Conservation (phyloP, 1,284 basidiomycete species). For the Puccinia triticina region DNA sequence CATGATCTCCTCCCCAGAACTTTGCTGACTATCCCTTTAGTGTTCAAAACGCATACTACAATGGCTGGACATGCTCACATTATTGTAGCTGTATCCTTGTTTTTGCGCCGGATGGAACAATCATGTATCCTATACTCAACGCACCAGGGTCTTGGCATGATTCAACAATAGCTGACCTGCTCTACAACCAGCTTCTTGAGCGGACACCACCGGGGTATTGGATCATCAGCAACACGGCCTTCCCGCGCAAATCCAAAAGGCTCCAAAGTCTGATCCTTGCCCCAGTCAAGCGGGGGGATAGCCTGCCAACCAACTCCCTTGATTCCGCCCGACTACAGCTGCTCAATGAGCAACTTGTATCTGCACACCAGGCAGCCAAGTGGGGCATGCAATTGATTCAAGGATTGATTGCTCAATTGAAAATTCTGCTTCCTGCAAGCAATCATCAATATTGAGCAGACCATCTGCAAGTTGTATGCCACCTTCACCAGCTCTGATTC, state of each 20-base stretch:
- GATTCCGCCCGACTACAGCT: constrained; percentile 55
- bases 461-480: background rate
- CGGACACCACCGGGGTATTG: constrained; percentile 62
- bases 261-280: constrained; percentile 58
- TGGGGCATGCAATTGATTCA: background rate
- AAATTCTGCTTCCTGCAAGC: background rate
- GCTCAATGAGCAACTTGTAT: constrained; percentile 54
- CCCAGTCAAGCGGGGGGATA: constrained; percentile 62
- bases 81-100: background rate
- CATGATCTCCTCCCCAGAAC: background rate
- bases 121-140: constrained; percentile 59
- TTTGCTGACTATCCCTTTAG: background rate
- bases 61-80: background rate
- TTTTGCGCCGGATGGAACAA: constrained; percentile 27
- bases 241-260: constrained; percentile 57
- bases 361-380: background rate
- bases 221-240: constrained; percentile 64
- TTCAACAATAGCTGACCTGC: constrained; percentile 61
- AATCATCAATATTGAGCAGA: background rate
- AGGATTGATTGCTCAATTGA: background rate
- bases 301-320: constrained; percentile 56
- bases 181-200: constrained; percentile 61
- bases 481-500: background rate
- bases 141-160: constrained; percentile 62
- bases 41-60: background rate